These are phyloP conservation scores for Fomitopsis betulina DNA, from an alignment of 1,284 basidiomycete species.

Conservation along the genomic window DNA sequence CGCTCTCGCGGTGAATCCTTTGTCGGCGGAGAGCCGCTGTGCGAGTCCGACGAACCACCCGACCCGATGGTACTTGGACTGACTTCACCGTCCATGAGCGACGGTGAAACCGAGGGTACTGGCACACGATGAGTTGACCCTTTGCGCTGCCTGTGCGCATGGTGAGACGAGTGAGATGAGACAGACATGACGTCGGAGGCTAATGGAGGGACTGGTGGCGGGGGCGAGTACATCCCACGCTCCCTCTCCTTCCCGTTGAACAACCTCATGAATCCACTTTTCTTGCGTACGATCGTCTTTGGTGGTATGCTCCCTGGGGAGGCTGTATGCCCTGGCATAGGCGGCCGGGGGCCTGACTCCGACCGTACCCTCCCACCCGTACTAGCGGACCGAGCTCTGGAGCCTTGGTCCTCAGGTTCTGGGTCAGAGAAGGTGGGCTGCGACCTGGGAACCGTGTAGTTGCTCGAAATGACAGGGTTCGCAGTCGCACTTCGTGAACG, in stretches of 20 bases:
- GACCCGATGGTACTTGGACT: slow-evolving; percentile 6
- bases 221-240: slow-evolving; percentile 24
- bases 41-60: slow-evolving; percentile 17
- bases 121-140: slow-evolving; percentile 35
- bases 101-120: slow-evolving; percentile 34
- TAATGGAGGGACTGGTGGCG: slow-evolving; percentile 53
- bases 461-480: slow-evolving; percentile 27
- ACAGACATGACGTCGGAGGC: slow-evolving; percentile 27
- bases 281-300: slow-evolving; percentile 36
- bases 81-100: slow-evolving; percentile 14
- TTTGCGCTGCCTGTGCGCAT: slow-evolving; percentile 13
- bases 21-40: slow-evolving; percentile 9
- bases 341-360: slow-evolving; percentile 33
- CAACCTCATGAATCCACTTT: slow-evolving; percentile 77
- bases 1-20: slow-evolving; percentile 12
- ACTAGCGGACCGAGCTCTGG: slow-evolving; percentile 50
- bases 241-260: slow-evolving; percentile 58
- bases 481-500: slow-evolving; percentile 47
- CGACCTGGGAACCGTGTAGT: slow-evolving; percentile 13
- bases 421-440: slow-evolving; percentile 7
- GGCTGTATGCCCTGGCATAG: slow-evolving; percentile 39
- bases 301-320: slow-evolving; percentile 8
- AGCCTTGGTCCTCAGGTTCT: slow-evolving; percentile 11
- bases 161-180: slow-evolving; percentile 11
- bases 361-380: slow-evolving; percentile 47